Base-by-base conservation (phyloP, 345 rosid genomes). In the Camelina laxa region DNA sequence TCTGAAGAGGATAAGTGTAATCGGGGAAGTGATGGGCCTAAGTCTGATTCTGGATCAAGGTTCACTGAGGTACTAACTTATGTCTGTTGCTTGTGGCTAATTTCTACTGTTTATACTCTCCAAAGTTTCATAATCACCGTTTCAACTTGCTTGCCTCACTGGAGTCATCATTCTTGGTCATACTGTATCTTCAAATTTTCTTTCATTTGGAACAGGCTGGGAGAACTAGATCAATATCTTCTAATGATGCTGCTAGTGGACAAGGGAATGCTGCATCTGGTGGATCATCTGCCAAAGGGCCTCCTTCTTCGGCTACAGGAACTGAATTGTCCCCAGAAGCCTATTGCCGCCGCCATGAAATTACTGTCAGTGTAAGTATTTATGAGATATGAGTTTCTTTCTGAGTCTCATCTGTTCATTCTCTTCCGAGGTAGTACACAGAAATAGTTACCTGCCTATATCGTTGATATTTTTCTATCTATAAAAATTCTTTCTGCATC, bases 261-360 rank as follows among this genome's bases (percentile, higher is more conserved):
- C 67, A 49, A 22, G 75, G 70, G 66, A 79, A 56, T 53, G 70
- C 19, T 60, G 86, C 80, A 39, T 24, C 72, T 72, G 82, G 79
- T 39, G 87, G 71, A 50, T 75, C 80, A 20, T 66, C 82, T 68
- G 58, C 82, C 53, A 72, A 73, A 76, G 83, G 74, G 67, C 60
- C 73, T 64, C 45, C 84, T 44, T 66, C 82, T 57, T 82, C 83
- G 0, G 83, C 81, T 44, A 30, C 74, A 5, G 97, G 80, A 74
- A 75, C 47, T 75, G 58, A 70, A 73, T 13, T 90, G 61, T 88
- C 95, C 22, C 79, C 85, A 8, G 96, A 90, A 70, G 97, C 87
- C 65, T 94, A 90, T 75, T 83, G 91, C 9, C 86, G 81, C 53
- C 84, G 76, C n/a, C 97, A 94, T 85, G 98, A 94, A 77, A 91